Percentiles rank a stretch among this genome's conserved stretches.
Evolutionary conservation across 2,329 filamentous ascomycete species (phyloP).

Genomic region (Colletotrichum sp.): DNA sequence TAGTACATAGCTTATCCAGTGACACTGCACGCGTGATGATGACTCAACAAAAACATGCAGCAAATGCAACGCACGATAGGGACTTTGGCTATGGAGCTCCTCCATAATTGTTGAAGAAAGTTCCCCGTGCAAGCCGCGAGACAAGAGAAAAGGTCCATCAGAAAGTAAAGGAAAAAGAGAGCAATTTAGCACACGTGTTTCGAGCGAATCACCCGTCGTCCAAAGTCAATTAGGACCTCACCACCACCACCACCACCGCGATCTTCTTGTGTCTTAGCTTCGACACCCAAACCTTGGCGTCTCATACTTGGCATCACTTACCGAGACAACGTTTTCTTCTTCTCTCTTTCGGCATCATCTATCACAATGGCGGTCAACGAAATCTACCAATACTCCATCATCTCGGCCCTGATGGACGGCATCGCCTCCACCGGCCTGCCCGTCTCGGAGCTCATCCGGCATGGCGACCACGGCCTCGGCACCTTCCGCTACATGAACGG

Average conservation of each 20-base stretch:
- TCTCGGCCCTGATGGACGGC: slow-evolving; percentile 40
- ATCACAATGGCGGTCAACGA: slow-evolving; percentile 33
- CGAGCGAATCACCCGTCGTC: background rate
- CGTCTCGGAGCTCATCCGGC: slow-evolving; percentile 29
- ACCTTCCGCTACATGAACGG: slow-evolving; percentile 38
- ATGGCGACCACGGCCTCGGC: slow-evolving; percentile 39
- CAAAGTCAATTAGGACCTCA: background rate
- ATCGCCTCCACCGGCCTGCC: slow-evolving; percentile 35
- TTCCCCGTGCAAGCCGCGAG: background rate
- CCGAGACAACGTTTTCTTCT: too few species aligned
- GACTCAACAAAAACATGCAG: slow-evolving; percentile 1
- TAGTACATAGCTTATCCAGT: background rate
- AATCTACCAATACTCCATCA: slow-evolving; percentile 37
- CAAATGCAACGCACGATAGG: background rate
- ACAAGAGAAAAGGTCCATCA: background rate
- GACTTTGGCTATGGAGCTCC: background rate
- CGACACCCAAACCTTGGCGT: background rate
- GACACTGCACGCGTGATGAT: background rate
- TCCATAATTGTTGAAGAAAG: background rate
- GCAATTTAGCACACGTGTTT: background rate
- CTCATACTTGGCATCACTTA: background rate
- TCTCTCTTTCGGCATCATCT: too few species aligned
- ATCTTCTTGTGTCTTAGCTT: background rate
- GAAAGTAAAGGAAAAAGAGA: background rate
- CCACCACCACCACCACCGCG: background rate